Evolutionary conservation across 2,329 filamentous ascomycete genomes (phyloP).

Genomic region (Cylindrodendrum hubeiense): DNA sequence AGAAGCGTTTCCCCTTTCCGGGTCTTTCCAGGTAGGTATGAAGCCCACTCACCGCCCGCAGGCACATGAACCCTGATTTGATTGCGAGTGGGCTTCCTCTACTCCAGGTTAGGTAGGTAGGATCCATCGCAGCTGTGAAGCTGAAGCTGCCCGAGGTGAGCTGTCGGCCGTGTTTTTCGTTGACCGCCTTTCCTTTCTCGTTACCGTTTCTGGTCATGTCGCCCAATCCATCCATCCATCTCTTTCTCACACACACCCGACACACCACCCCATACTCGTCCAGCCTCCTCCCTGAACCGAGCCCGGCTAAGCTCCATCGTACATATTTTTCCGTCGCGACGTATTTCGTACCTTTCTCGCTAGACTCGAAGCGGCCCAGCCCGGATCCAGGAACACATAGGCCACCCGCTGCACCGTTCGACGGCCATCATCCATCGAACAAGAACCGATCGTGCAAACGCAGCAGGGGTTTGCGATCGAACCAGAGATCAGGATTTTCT

Average conservation of each 20-base stretch:
- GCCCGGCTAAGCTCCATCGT: background rate
- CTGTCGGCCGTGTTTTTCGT: slow-evolving; percentile 16
- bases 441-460: slow-evolving; percentile 8
- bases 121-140: background rate
- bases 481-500: background rate
- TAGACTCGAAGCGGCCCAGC: slow-evolving; percentile 35
- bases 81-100: slow-evolving; percentile 9
- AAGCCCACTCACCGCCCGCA: slow-evolving; percentile 19
- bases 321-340: background rate
- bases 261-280: slow-evolving; percentile 7
- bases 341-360: background rate
- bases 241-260: slow-evolving; percentile 4
- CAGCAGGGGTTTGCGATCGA: slow-evolving; percentile 17
- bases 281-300: slow-evolving; percentile 18
- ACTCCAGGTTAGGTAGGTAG: slow-evolving; percentile 15
- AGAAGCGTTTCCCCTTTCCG: background rate
- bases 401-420: slow-evolving; percentile 20
- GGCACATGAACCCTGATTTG: background rate
- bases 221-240: slow-evolving; percentile 26
- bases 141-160: background rate
- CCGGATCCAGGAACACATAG: slow-evolving; percentile 43
- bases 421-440: slow-evolving; percentile 2
- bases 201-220: slow-evolving; percentile 30
- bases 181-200: slow-evolving; percentile 43
- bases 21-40: too few species aligned